phyloP scores from a whole-genome alignment of 2,329 filamentous ascomycete genomes.

The Aspergillus oerlinghausenensis region DNA sequence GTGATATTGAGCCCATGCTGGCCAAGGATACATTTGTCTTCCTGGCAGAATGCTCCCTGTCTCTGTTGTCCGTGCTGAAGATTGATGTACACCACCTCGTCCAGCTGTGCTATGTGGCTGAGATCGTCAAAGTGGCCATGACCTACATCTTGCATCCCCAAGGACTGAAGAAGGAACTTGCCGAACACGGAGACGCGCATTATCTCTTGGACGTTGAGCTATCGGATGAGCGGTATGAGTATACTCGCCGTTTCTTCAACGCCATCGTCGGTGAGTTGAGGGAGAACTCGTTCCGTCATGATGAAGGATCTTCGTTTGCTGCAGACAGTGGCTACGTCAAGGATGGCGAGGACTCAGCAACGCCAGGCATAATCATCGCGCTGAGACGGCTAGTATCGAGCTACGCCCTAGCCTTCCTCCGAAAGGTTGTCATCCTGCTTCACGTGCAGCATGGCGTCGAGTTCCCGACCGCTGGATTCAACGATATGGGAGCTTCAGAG shows the following conservation, averaged over 20 bases:
- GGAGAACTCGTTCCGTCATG: conserved; percentile 32
- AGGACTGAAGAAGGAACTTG: conserved; percentile 32
- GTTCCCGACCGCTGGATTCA: conserved; percentile 66
- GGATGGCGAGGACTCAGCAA: conserved; percentile 33
- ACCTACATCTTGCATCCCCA: conserved; percentile 45
- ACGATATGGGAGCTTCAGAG: conserved; percentile 65
- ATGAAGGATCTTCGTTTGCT: conserved; percentile 32
- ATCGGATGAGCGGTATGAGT: conserved; percentile 24
- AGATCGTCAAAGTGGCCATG: conserved; percentile 76
- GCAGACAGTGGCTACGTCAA: conserved; percentile 36
- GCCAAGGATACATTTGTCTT: conserved; percentile 51
- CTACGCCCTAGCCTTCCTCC: conserved; percentile 85
- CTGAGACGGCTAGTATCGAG: conserved; percentile 54
- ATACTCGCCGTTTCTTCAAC: conserved; percentile 35
- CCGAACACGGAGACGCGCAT: conserved; percentile 24
- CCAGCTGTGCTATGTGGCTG: conserved; percentile 81
- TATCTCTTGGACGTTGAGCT: conserved; percentile 24
- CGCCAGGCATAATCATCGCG: conserved; percentile 28
- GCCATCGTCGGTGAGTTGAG: conserved; percentile 35
- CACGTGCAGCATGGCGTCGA: conserved; percentile 86
- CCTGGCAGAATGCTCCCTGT: conserved; percentile 71
- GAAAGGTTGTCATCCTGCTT: conserved; percentile 77
- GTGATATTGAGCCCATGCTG: conserved; percentile 38
- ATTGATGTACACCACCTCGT: conserved; percentile 76
- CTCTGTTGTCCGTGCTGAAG: conserved; percentile 61